A percentile compares a stretch with the other conserved stretches of the same genome.
Conservation (phyloP, 2,329 filamentous ascomycete species). For the Pseudofabraea citricarpa region DNA sequence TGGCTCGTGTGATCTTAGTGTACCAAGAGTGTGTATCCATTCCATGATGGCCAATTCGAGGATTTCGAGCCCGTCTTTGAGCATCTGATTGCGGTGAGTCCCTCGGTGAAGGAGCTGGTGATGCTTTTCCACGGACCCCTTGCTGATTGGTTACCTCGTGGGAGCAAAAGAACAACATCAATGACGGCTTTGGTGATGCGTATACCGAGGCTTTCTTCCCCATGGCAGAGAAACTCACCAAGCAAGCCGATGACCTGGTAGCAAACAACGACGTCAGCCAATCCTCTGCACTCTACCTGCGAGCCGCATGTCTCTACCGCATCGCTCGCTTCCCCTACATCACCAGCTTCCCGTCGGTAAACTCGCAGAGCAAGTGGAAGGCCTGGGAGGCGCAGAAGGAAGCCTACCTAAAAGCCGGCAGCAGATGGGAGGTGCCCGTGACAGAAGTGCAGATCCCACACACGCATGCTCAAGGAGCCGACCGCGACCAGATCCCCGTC, state of each 20-base stretch:
- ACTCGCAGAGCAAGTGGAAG: conserved; percentile 45
- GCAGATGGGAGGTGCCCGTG: conserved; percentile 52
- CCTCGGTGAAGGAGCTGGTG: too few relatives aligned
- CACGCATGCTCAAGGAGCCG: conserved; percentile 38
- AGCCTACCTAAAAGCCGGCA: conserved; percentile 53
- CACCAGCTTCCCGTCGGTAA: conserved; percentile 32
- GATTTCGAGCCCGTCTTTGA: conserved; percentile 68
- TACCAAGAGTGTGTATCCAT: conserved; percentile 62
- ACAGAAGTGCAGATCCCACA: conserved; percentile 59
- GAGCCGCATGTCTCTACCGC: conserved; percentile 67
- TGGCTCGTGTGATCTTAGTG: conserved; percentile 35
- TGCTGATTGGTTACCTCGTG: not conserved
- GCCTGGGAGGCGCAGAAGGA: conserved; percentile 64
- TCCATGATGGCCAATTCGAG: conserved; percentile 64
- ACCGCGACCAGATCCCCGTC: conserved; percentile 54
- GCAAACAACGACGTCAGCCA: conserved; percentile 41
- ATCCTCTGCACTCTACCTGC: conserved; percentile 61
- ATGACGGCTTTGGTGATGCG: conserved; percentile 59
- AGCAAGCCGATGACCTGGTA: conserved; percentile 45
- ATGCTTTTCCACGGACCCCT: too few relatives aligned
- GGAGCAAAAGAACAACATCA: conserved; percentile 44
- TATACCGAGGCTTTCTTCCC: conserved; percentile 63
- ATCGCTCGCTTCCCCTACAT: conserved; percentile 67
- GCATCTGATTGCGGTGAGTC: conserved; percentile 49
- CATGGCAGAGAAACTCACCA: conserved; percentile 51